Conservation (phyloP, 495 filamentous ascomycete species). For the Neurospora sp. region DNA sequence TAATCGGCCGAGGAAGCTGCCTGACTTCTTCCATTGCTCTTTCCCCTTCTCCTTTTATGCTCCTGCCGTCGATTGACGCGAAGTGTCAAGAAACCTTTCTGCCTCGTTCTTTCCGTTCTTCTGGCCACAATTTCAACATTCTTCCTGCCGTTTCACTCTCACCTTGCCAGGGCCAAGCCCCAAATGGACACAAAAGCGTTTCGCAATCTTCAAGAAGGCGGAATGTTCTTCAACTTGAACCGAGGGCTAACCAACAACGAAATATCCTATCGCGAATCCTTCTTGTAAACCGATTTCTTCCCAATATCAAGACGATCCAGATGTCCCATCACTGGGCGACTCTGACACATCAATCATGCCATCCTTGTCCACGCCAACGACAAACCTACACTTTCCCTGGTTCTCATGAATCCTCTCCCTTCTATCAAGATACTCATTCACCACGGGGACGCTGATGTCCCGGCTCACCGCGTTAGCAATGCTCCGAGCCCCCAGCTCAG, state of each 20-base stretch:
- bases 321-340: not conserved
- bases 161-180: not conserved
- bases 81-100: not conserved
- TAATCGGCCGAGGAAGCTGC: not conserved
- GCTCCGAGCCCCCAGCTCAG: slow-evolving; percentile 28
- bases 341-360: not conserved
- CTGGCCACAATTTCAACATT: not conserved
- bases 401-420: not conserved
- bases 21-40: not conserved
- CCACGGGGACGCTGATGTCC: not conserved
- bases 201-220: not conserved
- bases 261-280: not conserved
- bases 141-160: not conserved
- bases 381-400: not conserved
- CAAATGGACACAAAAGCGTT: not conserved
- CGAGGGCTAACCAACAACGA: not conserved
- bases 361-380: not conserved
- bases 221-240: not conserved
- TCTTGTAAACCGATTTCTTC: not conserved
- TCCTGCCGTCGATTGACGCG: not conserved
- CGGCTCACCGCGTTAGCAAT: slow-evolving; percentile 7
- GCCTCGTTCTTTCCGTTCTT: not conserved
- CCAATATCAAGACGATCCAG: not conserved
- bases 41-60: not conserved
- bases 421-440: not conserved